phyloP scores from a whole-genome alignment of 495 filamentous ascomycete species.

The Neurospora sp. region DNA sequence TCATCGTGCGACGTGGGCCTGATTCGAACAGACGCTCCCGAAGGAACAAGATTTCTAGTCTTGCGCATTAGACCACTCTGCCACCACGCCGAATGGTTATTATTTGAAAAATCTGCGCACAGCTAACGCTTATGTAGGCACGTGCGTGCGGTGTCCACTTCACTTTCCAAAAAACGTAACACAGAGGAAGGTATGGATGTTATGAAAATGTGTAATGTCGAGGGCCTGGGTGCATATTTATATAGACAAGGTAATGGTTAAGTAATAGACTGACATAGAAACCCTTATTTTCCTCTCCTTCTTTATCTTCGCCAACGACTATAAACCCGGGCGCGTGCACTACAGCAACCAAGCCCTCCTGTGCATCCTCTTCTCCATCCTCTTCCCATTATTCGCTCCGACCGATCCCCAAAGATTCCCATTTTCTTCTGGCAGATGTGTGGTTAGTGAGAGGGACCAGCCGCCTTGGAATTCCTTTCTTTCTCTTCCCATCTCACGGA shows the following conservation, averaged over 20 bases:
- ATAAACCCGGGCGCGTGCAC: background rate
- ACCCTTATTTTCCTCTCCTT: background rate
- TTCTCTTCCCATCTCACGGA: background rate
- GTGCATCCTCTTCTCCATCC: background rate
- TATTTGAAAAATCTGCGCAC: rapidly evolving
- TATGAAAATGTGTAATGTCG: background rate
- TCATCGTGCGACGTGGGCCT: background rate
- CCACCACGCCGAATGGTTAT: background rate
- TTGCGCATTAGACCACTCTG: background rate
- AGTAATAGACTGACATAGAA: background rate
- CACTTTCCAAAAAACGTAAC: background rate
- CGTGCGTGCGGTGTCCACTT: background rate
- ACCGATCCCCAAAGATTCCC: background rate
- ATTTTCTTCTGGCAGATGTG: background rate
- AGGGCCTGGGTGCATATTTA: background rate
- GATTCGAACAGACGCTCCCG: background rate
- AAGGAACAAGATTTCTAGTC: background rate
- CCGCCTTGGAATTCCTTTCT: background rate
- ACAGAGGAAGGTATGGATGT: background rate
- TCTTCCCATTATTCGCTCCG: background rate
- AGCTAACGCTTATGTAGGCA: background rate
- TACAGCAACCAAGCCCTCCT: background rate
- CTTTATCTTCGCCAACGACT: background rate
- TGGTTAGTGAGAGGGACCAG: background rate
- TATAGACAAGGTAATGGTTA: background rate